Base-by-base conservation (phyloP, 2,329 filamentous ascomycete species). In the Penicillium digitatum region DNA sequence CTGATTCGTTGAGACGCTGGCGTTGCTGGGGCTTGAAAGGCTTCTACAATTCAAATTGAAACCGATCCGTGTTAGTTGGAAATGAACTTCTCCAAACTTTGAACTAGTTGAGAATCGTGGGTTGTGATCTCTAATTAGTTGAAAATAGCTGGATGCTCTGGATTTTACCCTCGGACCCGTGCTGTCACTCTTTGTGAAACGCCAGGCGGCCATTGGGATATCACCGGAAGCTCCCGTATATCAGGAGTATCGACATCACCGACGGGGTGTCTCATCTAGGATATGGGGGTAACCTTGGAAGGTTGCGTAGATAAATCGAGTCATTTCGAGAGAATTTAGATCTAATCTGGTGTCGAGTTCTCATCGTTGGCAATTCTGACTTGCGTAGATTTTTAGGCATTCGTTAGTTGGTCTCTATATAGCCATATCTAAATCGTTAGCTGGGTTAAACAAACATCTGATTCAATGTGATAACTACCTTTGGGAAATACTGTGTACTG, bases 151-250 rank as follows among this genome's bases (percentile, higher is more conserved):
- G 5, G 22, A 24, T 48, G 20, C 45, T 18, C 49, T 20, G 4
- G 24, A 45, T 57, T 50, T 16, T 46, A 57, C 39, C 34, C 35
- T 31, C 12, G 20, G 22, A 34, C 16, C 26, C 37, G 50, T 38
- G 38, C 27, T 46, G 26, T 38, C 39, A 24, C 29, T 22, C 49
- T 35, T 37, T 43, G 62, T 64, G 52, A 39, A 31, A 64, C 62
- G 5, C 31, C 31, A 51, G 43, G 24, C 40, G 49, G 9, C 60
- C 58, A 64, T 31, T 60, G 18, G 56, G 59, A 55, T 45, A 31
- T 27, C 16, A n/a, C 43, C 55, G 57, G 52, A 60, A 52, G 29
- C 5, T 26, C 16, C n/a, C 27, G 12, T 34, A 20, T 39, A 27
- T 34, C 22, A 29, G 10, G 8, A 3, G 26, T 22, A 31, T 35